Evolutionary conservation across 129 eudicot species (phyloP), one percentile per base, ranked within the genome.

Genomic region (Gnaphalium uliginosum): DNA sequence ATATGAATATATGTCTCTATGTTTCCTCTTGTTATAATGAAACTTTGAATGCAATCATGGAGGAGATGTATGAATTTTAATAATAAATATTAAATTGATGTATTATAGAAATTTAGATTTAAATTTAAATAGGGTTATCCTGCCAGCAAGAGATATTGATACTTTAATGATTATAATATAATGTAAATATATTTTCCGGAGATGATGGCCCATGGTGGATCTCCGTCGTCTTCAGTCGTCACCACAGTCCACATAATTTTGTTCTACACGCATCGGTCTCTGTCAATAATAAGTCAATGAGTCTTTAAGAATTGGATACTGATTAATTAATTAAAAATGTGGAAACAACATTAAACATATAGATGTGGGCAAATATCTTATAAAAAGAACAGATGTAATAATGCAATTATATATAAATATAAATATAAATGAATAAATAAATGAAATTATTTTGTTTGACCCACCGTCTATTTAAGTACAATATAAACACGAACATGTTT

Each of bases 31-130:
- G 66, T 60, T 60, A 60, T 24, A 24, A 24, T 60, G 18, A 60
- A 60, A 23, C 33, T 24, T 60, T 60, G 66, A 24, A 60, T 60
- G 53, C 30, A 22, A 60, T 60, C 24, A 60, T 60, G 66, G 66
- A 24, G 66, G 33, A 24, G 30, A 27, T 60, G 66, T 60, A 41
- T 46, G n/a, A 46, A 46, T 46, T 60, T 25, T 24, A 8, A 33
- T 59, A 60, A 60, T 59, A 22, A 24, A 10, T 59, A 21, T 24
- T 8, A 60, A 24, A 24, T 8, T 9, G 14, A 23, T 10, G 23
- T 23, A 2, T 58, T 22, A 58, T 57, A 2, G 64, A n/a, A n/a
- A n/a, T n/a, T n/a, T n/a, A n/a, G n/a, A n/a, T n/a, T n/a, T n/a
- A n/a, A n/a, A 60, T 60, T 60, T 60, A 60, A 60, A 60, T 24